Conservation (phyloP, 192 early-diverging fungal genomes). For the Chytriomyces confervae region DNA sequence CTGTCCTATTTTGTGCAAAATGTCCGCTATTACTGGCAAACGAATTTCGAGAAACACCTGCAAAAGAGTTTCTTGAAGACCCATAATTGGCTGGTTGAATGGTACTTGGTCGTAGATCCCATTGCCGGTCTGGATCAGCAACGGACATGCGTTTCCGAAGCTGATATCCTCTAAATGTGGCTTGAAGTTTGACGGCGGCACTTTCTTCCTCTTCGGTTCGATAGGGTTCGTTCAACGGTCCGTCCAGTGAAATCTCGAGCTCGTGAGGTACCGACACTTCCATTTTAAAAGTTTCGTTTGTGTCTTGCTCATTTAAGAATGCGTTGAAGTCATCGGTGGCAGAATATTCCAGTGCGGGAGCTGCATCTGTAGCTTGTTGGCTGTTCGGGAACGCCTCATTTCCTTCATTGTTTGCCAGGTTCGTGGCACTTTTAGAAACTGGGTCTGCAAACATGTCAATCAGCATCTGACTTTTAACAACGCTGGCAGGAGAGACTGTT, state of each 20-base stretch:
- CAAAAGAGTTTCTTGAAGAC: not conserved
- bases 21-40: no score
- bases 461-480: not conserved
- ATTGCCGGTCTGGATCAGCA: conserved; percentile 6
- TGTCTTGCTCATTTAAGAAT: no score
- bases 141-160: not conserved
- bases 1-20: no score
- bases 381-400: not conserved
- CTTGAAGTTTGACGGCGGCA: not conserved
- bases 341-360: no score
- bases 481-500: not conserved
- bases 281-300: no score
- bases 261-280: no score
- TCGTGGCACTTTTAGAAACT: not conserved
- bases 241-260: no score
- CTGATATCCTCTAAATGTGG: not conserved
- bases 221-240: no score
- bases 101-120: conserved; percentile 18
- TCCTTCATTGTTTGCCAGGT: not conserved
- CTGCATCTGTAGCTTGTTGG: no score
- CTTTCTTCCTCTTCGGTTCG: no score
- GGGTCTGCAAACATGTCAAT: not conserved
- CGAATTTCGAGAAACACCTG: no score
- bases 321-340: no score
- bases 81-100: conserved; percentile 1